Conservation (phyloP, 2,329 filamentous ascomycete species). For the Colletotrichum sp. region DNA sequence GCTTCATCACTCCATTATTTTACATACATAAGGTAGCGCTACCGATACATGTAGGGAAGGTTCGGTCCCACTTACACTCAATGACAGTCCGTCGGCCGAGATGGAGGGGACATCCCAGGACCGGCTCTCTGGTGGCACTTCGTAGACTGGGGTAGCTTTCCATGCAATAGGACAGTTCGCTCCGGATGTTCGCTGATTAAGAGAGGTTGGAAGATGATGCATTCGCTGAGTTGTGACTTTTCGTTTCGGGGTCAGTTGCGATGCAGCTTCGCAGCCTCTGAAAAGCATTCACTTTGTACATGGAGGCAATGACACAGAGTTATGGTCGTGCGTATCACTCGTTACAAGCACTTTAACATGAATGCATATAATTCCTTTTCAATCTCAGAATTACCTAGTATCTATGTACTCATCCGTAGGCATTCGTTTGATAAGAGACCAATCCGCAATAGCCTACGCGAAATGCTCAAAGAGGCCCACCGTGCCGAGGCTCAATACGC, state of each 20-base stretch:
- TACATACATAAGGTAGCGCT: neutral
- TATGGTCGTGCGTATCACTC: neutral
- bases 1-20: neutral
- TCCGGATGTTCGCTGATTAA: neutral
- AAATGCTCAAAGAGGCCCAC: conserved; percentile 9
- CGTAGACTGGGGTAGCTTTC: neutral
- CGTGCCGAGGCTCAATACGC: neutral
- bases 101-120: neutral
- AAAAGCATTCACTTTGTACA: neutral
- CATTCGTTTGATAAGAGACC: neutral
- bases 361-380: neutral
- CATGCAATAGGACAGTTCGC: neutral
- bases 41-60: neutral
- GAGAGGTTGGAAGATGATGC: neutral
- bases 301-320: neutral
- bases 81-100: neutral
- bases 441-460: neutral
- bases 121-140: neutral
- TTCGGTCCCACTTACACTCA: neutral
- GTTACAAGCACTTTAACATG: neutral
- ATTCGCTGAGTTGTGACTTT: neutral
- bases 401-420: conserved; percentile 4
- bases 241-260: neutral
- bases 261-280: neutral
- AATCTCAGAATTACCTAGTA: neutral